These are phyloP conservation scores for Schwanniomyces vanrijiae DNA, from an alignment of 805 yeast species.

Conservation along the genomic window DNA sequence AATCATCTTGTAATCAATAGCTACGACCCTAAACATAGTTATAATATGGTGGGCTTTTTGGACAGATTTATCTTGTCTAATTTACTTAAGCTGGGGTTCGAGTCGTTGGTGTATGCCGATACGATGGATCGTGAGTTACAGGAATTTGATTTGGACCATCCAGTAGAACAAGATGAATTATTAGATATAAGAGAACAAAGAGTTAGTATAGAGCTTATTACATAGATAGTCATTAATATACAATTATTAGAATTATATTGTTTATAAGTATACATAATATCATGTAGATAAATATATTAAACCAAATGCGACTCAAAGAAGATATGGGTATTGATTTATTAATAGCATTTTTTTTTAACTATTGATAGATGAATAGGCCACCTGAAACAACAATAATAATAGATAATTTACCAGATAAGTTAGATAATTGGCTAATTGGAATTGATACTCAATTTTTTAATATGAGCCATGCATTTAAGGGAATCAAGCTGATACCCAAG, in stretches of 20 bases:
- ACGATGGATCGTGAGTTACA: constrained; percentile 6
- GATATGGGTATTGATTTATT: too few relatives aligned
- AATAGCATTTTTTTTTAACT: too few relatives aligned
- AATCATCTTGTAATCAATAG: constrained; percentile 33
- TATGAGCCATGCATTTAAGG: constrained; percentile 39
- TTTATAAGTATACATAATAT: neutral
- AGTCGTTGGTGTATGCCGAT: constrained; percentile 9
- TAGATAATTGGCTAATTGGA: constrained; percentile 33
- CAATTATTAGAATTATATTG: neutral
- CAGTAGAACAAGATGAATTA: constrained; percentile 6
- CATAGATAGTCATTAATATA: constrained; percentile 10
- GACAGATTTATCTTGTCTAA: constrained; percentile 36
- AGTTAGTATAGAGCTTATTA: constrained; percentile 29
- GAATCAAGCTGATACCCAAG: constrained; percentile 49
- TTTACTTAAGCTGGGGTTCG: constrained; percentile 28
- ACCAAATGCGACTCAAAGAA: neutral
- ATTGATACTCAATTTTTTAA: constrained; percentile 51
- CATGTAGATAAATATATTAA: neutral
- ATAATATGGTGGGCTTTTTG: constrained; percentile 33
- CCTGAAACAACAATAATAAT: constrained; percentile 21
- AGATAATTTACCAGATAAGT: constrained; percentile 9
- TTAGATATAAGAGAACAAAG: constrained; percentile 16
- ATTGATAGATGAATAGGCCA: constrained; percentile 16
- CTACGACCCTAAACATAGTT: constrained; percentile 9
- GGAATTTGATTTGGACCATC: constrained; percentile 26